These are phyloP conservation scores for Candida patagonica DNA, from an alignment of 805 yeast species.

Conservation along the genomic window DNA sequence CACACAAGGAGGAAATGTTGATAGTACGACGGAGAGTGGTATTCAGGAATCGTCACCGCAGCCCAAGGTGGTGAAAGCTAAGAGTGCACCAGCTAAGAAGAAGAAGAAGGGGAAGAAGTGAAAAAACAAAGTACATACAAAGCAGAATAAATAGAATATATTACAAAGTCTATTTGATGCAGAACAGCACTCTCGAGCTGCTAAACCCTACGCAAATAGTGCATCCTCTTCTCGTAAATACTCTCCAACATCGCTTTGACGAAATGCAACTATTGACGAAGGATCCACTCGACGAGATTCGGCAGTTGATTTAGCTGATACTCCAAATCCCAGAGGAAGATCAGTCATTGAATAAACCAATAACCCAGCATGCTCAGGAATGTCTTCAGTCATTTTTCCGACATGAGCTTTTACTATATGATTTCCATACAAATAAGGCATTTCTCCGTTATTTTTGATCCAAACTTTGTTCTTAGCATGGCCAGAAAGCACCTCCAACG, in stretches of 20 bases:
- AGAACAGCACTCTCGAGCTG: background rate
- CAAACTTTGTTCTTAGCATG: constrained; percentile 90
- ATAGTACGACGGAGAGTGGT: constrained; percentile 20
- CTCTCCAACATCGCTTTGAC: constrained; percentile 98
- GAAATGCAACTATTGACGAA: constrained; percentile 86
- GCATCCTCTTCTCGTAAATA: constrained; percentile 97
- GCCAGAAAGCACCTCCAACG: constrained; percentile 71
- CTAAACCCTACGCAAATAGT: constrained; percentile 52
- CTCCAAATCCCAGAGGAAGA: constrained; percentile 91
- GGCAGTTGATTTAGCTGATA: constrained; percentile 80
- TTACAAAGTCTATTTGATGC: background rate
- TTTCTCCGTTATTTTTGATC: constrained; percentile 96
- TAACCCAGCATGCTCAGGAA: constrained; percentile 97
- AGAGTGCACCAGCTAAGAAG: constrained; percentile 19
- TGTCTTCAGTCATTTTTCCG: constrained; percentile 94
- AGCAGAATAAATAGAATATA: constrained; percentile 13
- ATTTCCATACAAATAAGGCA: constrained; percentile 96
- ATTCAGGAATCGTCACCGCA: constrained; percentile 7
- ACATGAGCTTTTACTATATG: constrained; percentile 94
- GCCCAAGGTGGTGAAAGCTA: constrained; percentile 6
- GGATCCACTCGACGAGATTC: constrained; percentile 88
- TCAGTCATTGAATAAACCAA: constrained; percentile 84
- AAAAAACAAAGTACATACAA: no score
- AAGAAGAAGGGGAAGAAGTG: constrained; percentile 30
- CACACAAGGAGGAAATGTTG: constrained; percentile 55